Evolutionary conservation across 192 early-diverging fungal genomes (phyloP).

Genomic region (Podila clonocystis): DNA sequence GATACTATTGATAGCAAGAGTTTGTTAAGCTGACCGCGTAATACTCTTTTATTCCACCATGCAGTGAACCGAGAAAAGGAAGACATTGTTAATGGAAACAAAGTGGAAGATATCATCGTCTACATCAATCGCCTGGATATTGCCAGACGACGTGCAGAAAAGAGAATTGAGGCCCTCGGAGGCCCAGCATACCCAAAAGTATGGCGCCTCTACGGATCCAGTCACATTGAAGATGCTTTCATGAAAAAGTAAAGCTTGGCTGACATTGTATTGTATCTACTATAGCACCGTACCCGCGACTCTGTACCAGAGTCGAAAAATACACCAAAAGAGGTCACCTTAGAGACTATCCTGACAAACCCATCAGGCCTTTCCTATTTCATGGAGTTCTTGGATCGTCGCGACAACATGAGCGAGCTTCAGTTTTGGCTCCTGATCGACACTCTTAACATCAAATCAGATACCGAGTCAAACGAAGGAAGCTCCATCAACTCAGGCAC

Average conservation of each 20-base stretch:
- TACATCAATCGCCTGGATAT: slow-evolving; percentile 80
- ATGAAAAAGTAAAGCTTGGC: background rate
- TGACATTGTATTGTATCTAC: background rate
- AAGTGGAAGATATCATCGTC: slow-evolving; percentile 74
- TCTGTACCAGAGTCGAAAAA: slow-evolving; percentile 21
- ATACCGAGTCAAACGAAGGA: background rate
- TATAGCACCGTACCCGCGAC: slow-evolving; percentile 20
- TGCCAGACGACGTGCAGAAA: slow-evolving; percentile 81
- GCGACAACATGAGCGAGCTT: slow-evolving; percentile 67
- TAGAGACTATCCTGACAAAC: slow-evolving; percentile 73
- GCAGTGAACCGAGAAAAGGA: slow-evolving; percentile 69
- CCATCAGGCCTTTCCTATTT: slow-evolving; percentile 75
- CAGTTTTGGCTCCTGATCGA: slow-evolving; percentile 84
- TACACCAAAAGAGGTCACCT: slow-evolving; percentile 52
- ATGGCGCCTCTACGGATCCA: background rate
- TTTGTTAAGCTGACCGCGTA: no score
- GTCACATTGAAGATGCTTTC: no score
- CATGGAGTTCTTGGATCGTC: slow-evolving; percentile 83
- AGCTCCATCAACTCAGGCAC: background rate
- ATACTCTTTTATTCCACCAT: slow-evolving; percentile 23
- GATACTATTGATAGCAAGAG: no score
- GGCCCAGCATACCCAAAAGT: slow-evolving; percentile 60
- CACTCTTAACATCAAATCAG: slow-evolving; percentile 57
- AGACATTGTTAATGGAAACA: slow-evolving; percentile 85
- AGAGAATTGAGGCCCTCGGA: slow-evolving; percentile 66